Base-by-base conservation (phyloP, 768 basidiomycete genomes). In the Cystobasidium onofrii region DNA sequence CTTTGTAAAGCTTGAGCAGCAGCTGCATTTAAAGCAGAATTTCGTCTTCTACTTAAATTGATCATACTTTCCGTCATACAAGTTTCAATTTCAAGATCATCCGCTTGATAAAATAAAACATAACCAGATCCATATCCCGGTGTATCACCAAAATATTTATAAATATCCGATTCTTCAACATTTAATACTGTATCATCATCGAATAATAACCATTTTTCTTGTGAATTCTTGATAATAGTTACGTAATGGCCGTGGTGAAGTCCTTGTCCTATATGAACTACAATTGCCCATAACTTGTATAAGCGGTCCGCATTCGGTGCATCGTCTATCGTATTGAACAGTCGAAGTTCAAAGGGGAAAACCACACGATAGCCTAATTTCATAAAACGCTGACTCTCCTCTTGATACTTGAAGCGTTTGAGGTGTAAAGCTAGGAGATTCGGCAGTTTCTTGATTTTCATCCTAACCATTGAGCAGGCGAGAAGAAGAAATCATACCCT, bases 221-320 rank as follows among this genome's bases (percentile, higher is more conserved):
- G 46, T 44, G 87, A 89, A 1, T 90, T 89, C 80, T 91, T 92
- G 81, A 97, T 89, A 78, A 98, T 88, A 77, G 94, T 90, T 77
- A 98, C 88, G 81, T 99, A 99, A 83, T 99, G 96, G 0, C 96
- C 96, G 78, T 98, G 96, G 80, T 96, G 90, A n/a, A 93, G 93
- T 4, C 95, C 95, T 94, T 87, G 90, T 85, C 96, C 96, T 76
- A 99, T 94, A 82, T 99, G 96, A n/a, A 99, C 92, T 39, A 99
- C 94, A 73, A 98, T 91, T 17, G 91, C 93, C 80, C 94, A 97
- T 31, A 99, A 86, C 80, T 91, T 88, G 83, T 96, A 99, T 75
- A 98, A 81, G 67, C 94, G 85, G 81, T 99, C 96, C 0, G 93
- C 90, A 80, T 97, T 87, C 65, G 89, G 87, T 60, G 89, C 87